Base-by-base conservation (phyloP, 2,329 filamentous ascomycete genomes). In the Penicillium brasilianum region DNA sequence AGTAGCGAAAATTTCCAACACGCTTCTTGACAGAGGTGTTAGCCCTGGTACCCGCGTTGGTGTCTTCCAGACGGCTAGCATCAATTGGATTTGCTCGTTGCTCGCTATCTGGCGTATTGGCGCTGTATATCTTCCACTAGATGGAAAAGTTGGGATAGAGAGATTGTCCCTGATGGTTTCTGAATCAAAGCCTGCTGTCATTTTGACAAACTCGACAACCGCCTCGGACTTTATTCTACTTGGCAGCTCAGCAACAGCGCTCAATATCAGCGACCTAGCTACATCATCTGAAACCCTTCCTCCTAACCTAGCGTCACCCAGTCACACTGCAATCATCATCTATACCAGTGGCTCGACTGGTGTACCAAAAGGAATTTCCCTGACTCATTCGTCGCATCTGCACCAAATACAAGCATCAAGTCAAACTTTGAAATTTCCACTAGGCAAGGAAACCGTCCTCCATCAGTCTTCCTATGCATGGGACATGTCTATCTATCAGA, bases 21-120 rank as follows among this genome's bases (percentile, higher is more conserved):
- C 70, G 1, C 60, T 82, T 5, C 6, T 59, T 5, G 59, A 28
- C 1, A 54, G 37, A 1, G 69, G 64, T 1, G 57, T 69, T 5
- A 54, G 57, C 1, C 4, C 25, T 1, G 74, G 70, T 0, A 68
- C 67, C 10, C 55, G 58, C 0, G 74, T 85, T 2, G 75, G 66
- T 0, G 78, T 84, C 1, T 78, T 81, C 52, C 76, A 78, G 39
- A 54, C 79, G 4, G 72, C 82, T 0, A 63, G 58, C 28, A 28
- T 57, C 8, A 64, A 71, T 37, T 71, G 66, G 66, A 66, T 74
- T 28, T 70, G 66, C 41, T 75, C 72, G 7, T 60, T 76, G 49
- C 64, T 79, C 3, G 76, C 74, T 5, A 71, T 77, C 20, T 52
- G 74, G 48, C 64, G 69, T 1, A 59, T 73, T 22, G 75, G 75